Percentiles rank a stretch among this genome's conserved stretches.
Evolutionary conservation across 768 basidiomycete genomes (phyloP).

Genomic region (Nidula microcarpa): DNA sequence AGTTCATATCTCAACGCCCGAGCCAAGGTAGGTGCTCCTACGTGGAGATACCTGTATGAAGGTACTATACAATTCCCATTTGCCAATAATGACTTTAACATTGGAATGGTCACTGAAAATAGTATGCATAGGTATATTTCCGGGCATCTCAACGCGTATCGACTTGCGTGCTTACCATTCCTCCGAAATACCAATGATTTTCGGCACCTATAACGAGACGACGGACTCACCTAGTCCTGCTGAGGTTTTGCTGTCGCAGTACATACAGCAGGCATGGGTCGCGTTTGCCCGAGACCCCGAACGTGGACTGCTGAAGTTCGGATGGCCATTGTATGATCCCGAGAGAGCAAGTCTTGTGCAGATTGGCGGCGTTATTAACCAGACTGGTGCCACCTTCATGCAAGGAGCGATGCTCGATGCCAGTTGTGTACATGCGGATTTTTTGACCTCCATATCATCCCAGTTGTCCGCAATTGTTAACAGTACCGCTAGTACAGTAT

Average conservation of each 20-base stretch:
- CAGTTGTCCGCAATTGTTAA: too few species aligned
- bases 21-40: conserved; percentile 18
- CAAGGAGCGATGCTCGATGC: conserved; percentile 10
- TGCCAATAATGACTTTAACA: too few species aligned
- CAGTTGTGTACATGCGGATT: conserved; percentile 8
- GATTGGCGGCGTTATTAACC: conserved; percentile 18
- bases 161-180: conserved; percentile 34
- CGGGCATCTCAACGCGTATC: conserved; percentile 25
- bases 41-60: conserved; percentile 25
- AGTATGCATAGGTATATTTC: conserved; percentile 24
- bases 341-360: conserved; percentile 10
- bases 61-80: conserved; percentile 3
- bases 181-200: conserved; percentile 35
- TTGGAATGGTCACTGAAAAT: too few species aligned
- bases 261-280: conserved; percentile 36
- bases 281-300: conserved; percentile 35
- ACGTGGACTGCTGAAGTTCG: conserved; percentile 17
- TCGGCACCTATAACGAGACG: conserved; percentile 28
- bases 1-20: conserved; percentile 19
- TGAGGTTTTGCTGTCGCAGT: conserved; percentile 26
- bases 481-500: too few species aligned
- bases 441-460: not conserved
- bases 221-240: conserved; percentile 13
- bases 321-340: conserved; percentile 18
- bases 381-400: conserved; percentile 11